Percentiles rank a stretch among this genome's conserved stretches.
phyloP scores from a whole-genome alignment of 306 rosid species.

The Neltuma alba region DNA sequence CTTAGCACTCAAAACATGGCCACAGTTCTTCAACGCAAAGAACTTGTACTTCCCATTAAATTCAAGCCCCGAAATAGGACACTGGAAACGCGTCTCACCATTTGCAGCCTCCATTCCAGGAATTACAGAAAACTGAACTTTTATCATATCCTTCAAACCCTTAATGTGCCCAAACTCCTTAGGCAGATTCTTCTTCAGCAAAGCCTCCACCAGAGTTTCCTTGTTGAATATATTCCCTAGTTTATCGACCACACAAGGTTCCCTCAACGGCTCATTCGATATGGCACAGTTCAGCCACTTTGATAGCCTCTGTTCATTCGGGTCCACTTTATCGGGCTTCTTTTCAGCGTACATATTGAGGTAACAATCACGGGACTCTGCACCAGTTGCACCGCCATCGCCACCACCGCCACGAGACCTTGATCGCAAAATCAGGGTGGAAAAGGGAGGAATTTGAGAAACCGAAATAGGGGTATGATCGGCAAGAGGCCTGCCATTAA shows the following conservation, averaged over 20 bases:
- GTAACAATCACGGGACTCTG: slow-evolving; percentile 96
- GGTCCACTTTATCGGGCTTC: slow-evolving; percentile 94
- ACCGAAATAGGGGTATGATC: slow-evolving; percentile 47
- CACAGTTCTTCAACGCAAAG: slow-evolving; percentile 76
- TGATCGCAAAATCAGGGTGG: slow-evolving; percentile 61
- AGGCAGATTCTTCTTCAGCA: slow-evolving; percentile 86
- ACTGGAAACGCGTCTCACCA: slow-evolving; percentile 58
- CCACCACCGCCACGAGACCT: slow-evolving; percentile 86
- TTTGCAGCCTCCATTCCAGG: slow-evolving; percentile 43
- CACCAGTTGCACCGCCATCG: slow-evolving; percentile 95
- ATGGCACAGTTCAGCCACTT: slow-evolving; percentile 84
- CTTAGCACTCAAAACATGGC: slow-evolving; percentile 89
- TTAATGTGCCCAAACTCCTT: slow-evolving; percentile 81
- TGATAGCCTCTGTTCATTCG: slow-evolving; percentile 83
- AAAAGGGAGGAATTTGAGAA: slow-evolving; percentile 51
- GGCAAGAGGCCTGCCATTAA: slow-evolving; percentile 63
- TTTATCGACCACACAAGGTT: slow-evolving; percentile 85
- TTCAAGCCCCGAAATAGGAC: slow-evolving; percentile 84
- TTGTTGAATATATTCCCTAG: slow-evolving; percentile 88
- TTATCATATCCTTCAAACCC: slow-evolving; percentile 91
- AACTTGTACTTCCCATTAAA: slow-evolving; percentile 85
- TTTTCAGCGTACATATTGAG: slow-evolving; percentile 89
- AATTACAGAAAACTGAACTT: slow-evolving; percentile 47
- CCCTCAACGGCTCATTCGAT: slow-evolving; percentile 81
- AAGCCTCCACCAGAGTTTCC: slow-evolving; percentile 75